Base-by-base conservation (phyloP, 192 early-diverging fungal species). In the Cetraspora pellucida region DNA sequence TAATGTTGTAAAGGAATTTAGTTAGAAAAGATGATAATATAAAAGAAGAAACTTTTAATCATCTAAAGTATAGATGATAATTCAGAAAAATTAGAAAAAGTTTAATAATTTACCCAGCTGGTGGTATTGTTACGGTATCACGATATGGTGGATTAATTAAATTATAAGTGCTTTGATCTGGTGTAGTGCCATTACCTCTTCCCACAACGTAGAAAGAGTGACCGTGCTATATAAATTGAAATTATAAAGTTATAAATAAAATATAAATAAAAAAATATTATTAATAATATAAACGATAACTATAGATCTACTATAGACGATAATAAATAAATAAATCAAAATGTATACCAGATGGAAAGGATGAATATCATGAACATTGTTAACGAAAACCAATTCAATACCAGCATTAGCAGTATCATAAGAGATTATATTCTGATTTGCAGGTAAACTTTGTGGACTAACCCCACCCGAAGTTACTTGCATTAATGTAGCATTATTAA, bases 191-290 rank as follows among this genome's bases (percentile, higher is more conserved):
- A 16, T 81, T 75, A 65, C 90, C 87, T 43, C 88, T 87, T 68
- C 83, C 88, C 46, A 92, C 87, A 58, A 96, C 83, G 81, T 95
- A 92, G 88, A 95, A 95, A 13, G 82, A 81, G 80, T 95, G 92
- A 7, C 93, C 93, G 79, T 96, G 95, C 23, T 37, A 37, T 37
- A 37, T n/a, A n/a, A n/a, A n/a, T n/a, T n/a, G n/a, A n/a, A n/a
- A n/a, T n/a, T n/a, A n/a, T n/a, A n/a, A n/a, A n/a, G n/a, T n/a
- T n/a, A n/a, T n/a, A n/a, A n/a, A n/a, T n/a, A n/a, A n/a, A n/a
- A n/a, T n/a, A n/a, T n/a, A n/a, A 37, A 37, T 37, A 1, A 37
- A 37, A 37, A 7, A 37, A 37, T 37, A 6, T 37, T 37, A 37
- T 37, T 6, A 37, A 37, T 6, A 7, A 6, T 37, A 37, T 37